Evolutionary conservation across 1,284 basidiomycete genomes (phyloP), one percentile per base, ranked within the genome.

Genomic region (Rhodotorula sp.): DNA sequence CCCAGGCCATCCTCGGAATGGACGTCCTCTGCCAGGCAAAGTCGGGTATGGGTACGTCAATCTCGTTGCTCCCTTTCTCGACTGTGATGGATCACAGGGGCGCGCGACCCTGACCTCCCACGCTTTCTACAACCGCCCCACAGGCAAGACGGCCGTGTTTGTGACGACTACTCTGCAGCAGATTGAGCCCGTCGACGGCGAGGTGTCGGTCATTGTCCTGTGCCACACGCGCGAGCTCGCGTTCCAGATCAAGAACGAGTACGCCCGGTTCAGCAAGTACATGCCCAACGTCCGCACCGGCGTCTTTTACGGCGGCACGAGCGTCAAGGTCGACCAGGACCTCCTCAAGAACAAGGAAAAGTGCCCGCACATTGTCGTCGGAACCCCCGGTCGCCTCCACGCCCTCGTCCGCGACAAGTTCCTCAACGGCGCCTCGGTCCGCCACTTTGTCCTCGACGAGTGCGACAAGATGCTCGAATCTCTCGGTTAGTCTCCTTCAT

Each of bases 391-490:
- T 78, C 89, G 95, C 71, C 85, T 95, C 80, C 95, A 95, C 80
- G 93, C 93, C 64, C 89, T 97, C 77, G 87, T 89, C 64, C 86
- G 93, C 77, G 95, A 97, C 84, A 96, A 96, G 85, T 87, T 90
- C 73, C 82, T 97, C 83, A 93, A 95, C 81, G 91, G 90, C 76
- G 89, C 89, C 82, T 90, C 93, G 81, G 92, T 96, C 82, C 95
- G 96, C 85, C 95, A 98, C 85, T 99, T 99, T 83, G 95, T 97
- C 72, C 86, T 99, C 81, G 96, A 99, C 86, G 96, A 99, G 85
- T 99, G 96, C 86, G 96, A 99, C 87, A 99, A 99, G 88, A 98
- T 99, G 93, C 89, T 99, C 81, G 96, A 99, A 87, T 91, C 95
- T 88, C 93, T 99, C 85, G 95, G 94, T 97, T 90, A 95, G 94